A percentile compares a stretch with the other conserved stretches of the same genome.
These are phyloP conservation scores for Russula compacta DNA, from an alignment of 768 basidiomycete genomes.

Conservation along the genomic window DNA sequence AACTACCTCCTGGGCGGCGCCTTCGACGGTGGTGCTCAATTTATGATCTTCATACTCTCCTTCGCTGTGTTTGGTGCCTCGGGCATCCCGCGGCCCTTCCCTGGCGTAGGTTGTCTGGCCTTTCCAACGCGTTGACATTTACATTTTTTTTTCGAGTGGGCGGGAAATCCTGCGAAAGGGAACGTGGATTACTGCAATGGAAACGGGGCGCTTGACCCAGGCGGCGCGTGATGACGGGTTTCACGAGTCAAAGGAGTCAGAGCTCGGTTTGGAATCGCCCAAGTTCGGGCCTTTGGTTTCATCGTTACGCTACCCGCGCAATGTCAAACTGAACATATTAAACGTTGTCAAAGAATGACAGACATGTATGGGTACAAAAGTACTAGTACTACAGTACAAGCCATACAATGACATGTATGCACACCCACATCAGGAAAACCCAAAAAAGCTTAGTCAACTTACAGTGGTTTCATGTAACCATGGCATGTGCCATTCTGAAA, in stretches of 20 bases:
- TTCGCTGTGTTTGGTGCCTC: constrained; percentile 59
- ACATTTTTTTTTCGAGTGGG: constrained; percentile 29
- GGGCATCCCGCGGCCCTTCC: constrained; percentile 42
- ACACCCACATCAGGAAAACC: too few relatives aligned
- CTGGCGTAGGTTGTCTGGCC: constrained; percentile 21
- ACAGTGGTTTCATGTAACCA: too few relatives aligned
- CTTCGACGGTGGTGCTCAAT: constrained; percentile 55
- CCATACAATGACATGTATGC: too few relatives aligned
- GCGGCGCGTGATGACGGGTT: not conserved
- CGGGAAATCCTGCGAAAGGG: constrained; percentile 42
- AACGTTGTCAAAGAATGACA: not conserved
- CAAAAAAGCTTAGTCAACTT: too few relatives aligned
- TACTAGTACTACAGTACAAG: too few relatives aligned
- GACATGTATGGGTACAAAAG: too few relatives aligned
- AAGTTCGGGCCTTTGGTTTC: too few relatives aligned
- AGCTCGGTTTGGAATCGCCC: too few relatives aligned
- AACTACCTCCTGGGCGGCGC: constrained; percentile 63
- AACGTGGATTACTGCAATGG: constrained; percentile 55
- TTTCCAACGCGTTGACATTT: not conserved
- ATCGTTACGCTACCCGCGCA: not conserved
- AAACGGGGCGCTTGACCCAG: constrained; percentile 41
- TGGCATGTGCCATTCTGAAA: too few relatives aligned
- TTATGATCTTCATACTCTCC: constrained; percentile 54
- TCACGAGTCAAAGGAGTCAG: not conserved
- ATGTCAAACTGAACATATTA: not conserved